Conservation (phyloP, 306 rosid species). For the Cyclanthera cordifolia region DNA sequence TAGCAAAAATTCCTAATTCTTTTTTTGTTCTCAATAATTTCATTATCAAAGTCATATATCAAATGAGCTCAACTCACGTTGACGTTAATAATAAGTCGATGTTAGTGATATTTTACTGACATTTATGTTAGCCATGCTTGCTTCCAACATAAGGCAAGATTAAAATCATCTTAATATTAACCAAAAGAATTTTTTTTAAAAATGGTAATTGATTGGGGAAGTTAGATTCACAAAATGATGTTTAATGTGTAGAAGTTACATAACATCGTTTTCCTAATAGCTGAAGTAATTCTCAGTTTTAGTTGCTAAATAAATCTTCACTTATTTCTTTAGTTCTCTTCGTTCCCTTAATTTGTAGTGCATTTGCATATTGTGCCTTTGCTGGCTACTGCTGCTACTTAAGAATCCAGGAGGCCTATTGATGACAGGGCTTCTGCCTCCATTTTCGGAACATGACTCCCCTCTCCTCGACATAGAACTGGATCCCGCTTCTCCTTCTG, state of each 20-base stretch:
- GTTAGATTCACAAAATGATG: constrained; percentile 6
- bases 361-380: constrained; percentile 34
- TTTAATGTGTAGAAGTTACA: too few relatives aligned
- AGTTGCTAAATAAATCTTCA: constrained; percentile 24
- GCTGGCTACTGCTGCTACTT: constrained; percentile 30
- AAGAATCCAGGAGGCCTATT: constrained; percentile 37
- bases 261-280: neutral
- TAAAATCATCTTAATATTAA: neutral
- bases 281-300: constrained; percentile 18
- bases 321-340: constrained; percentile 48
- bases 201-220: neutral
- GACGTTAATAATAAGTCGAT: too few relatives aligned
- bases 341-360: constrained; percentile 45
- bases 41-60: too few relatives aligned
- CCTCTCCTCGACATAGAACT: constrained; percentile 49
- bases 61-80: too few relatives aligned
- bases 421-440: constrained; percentile 36
- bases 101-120: too few relatives aligned
- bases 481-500: constrained; percentile 37
- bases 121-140: too few relatives aligned
- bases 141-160: too few relatives aligned
- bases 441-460: constrained; percentile 57
- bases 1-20: too few relatives aligned
- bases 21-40: too few relatives aligned
- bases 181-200: neutral